Evolutionary conservation across 495 filamentous ascomycete genomes (phyloP).

Genomic region (Mytilinidion resinicola): DNA sequence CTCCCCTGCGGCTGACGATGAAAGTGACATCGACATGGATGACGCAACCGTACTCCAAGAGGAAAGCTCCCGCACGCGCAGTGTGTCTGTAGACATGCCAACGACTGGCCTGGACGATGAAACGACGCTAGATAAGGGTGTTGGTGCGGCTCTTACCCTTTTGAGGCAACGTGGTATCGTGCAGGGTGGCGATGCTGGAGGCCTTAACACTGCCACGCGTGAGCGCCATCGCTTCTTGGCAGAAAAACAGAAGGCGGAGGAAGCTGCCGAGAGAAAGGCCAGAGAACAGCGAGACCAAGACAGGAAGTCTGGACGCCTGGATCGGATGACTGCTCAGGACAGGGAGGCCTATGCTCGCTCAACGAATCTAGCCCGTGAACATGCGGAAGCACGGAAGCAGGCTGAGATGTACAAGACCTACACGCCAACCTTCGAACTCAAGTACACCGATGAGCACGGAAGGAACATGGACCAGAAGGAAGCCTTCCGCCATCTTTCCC

Average conservation of each 20-base stretch:
- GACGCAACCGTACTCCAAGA: conserved; percentile 53
- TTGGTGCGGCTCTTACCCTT: conserved; percentile 75
- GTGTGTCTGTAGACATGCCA: conserved; percentile 48
- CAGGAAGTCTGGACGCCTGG: conserved; percentile 69
- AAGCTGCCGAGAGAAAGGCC: conserved; percentile 69
- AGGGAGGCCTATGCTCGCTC: conserved; percentile 81
- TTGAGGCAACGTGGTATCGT: conserved; percentile 78
- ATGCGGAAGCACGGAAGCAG: conserved; percentile 69
- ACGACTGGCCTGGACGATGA: conserved; percentile 81
- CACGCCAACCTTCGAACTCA: conserved; percentile 81
- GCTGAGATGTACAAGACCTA: conserved; percentile 82
- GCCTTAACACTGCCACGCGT: conserved; percentile 62
- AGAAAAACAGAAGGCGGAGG: conserved; percentile 67
- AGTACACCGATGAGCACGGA: conserved; percentile 83
- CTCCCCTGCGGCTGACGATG: conserved; percentile 46
- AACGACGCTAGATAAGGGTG: conserved; percentile 63
- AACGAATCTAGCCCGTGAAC: conserved; percentile 82
- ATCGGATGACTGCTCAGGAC: conserved; percentile 81
- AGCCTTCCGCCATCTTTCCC: conserved; percentile 89
- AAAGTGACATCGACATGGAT: conserved; percentile 60
- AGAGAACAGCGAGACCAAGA: conserved; percentile 82
- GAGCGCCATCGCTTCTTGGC: conserved; percentile 73
- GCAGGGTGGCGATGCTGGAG: conserved; percentile 53
- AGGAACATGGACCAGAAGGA: conserved; percentile 85
- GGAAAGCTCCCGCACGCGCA: conserved; percentile 43